Percentiles rank a stretch among this genome's conserved stretches.
Conservation (phyloP, 2,329 filamentous ascomycete species). For the Hysterium pulicare region DNA sequence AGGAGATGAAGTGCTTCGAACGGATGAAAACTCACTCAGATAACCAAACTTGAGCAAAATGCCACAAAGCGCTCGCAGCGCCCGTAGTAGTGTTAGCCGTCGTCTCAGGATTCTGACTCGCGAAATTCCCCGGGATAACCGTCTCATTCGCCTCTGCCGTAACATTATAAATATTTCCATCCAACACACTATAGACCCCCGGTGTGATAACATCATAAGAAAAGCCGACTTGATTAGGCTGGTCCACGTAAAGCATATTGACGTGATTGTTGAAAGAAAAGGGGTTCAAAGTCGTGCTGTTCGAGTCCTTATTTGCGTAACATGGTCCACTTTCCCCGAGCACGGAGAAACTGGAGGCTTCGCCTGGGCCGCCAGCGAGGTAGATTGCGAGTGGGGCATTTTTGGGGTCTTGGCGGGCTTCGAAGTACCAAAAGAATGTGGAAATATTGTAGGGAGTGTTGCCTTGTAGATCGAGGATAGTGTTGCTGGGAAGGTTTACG, state of each 20-base stretch:
- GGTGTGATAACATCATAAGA: conserved; percentile 9
- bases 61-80: conserved; percentile 6
- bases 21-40: conserved; percentile 4
- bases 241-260: conserved; percentile 7
- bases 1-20: too few relatives aligned
- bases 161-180: neutral
- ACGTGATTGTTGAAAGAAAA: conserved; percentile 8
- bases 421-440: conserved; percentile 22
- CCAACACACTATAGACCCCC: conserved; percentile 4
- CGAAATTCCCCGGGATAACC: conserved; percentile 4
- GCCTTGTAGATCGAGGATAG: conserved; percentile 14
- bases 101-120: conserved; percentile 5
- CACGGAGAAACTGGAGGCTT: conserved; percentile 12
- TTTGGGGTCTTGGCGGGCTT: conserved; percentile 11
- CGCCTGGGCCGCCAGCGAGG: conserved; percentile 8
- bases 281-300: conserved; percentile 4
- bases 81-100: conserved; percentile 3
- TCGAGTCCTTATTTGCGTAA: conserved; percentile 1
- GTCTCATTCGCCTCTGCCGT: neutral
- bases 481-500: conserved; percentile 49
- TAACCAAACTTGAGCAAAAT: conserved; percentile 8
- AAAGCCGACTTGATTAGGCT: conserved; percentile 8
- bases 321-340: conserved; percentile 5
- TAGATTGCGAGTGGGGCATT: conserved; percentile 17
- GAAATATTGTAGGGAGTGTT: conserved; percentile 19